Base-by-base conservation (phyloP, 2,329 filamentous ascomycete genomes). In the Aureobasidium lini region DNA sequence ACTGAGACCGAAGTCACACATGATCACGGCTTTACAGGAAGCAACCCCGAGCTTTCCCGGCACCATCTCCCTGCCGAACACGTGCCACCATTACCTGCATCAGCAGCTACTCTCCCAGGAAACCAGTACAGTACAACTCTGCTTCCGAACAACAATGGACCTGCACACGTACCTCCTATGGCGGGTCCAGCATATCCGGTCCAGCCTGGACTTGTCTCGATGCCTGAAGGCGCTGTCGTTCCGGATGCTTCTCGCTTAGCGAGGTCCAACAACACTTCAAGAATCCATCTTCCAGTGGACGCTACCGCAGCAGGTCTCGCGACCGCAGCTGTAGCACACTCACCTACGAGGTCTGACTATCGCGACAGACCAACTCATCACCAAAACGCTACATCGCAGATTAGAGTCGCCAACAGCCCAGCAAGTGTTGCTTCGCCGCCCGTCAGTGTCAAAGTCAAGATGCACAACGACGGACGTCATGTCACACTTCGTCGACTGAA, bases 381-480 rank as follows among this genome's bases (percentile, higher is more conserved):
- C 47, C 63, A 18, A 58, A 76, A 76, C 62, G 71, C 78, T 37
- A 23, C 39, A 10, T 52, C 46, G 11, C 47, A 59, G 9, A 28
- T 36, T 2, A 46, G 39, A 31, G 36, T 18, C 7, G n/a, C 37
- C 15, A 46, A 18, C 40, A 48, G 57, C 13, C 34, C 40, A 18
- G 18, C 49, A 29, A 56, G 34, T 36, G 29, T 50, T 32, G 76
- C 75, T 28, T 83, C 81, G 0, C 82, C 82, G n/a, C 82, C 83
- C 2, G 81, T 85, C 48, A 84, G 80, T 32, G 79, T 87, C 59
- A 84, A 85, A 68, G 79, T 86, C 43, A 84, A 84, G 67, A 83
- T 85, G 78, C 83, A 85, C 69, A 79, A 81, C 60, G 82, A 86
- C 63, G 83, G 83, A 28, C 77, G 82, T 7, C 81, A 84, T 65